Percentiles rank a stretch among this genome's conserved stretches.
Evolutionary conservation across 306 rosid species (phyloP).

Genomic region (Amphicarpaea edgeworthii): DNA sequence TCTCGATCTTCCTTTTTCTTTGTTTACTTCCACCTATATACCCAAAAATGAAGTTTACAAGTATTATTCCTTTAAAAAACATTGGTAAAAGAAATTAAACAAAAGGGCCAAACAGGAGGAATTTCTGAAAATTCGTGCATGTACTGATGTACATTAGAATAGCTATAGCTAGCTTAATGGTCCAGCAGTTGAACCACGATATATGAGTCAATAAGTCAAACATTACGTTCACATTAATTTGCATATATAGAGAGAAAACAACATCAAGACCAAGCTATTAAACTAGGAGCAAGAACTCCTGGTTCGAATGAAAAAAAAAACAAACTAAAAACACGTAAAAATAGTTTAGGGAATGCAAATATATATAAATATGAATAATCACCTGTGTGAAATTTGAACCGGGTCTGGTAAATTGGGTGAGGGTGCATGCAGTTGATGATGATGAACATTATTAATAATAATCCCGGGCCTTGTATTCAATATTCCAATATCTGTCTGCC

Average conservation of each 20-base stretch:
- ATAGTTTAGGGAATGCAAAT: not conserved
- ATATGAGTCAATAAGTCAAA: conserved; percentile 13
- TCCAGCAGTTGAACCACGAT: conserved; percentile 6
- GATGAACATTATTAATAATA: conserved; percentile 42
- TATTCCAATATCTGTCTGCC: conserved; percentile 58
- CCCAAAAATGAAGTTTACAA: not conserved
- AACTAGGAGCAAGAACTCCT: not conserved
- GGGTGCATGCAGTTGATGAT: conserved; percentile 52
- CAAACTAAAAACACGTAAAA: not conserved
- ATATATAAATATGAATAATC: not conserved
- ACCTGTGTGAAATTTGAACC: conserved; percentile 54
- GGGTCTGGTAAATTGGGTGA: conserved; percentile 46
- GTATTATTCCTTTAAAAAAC: not conserved
- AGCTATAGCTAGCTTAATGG: conserved; percentile 9
- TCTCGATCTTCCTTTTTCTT: not conserved
- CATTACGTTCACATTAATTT: conserved; percentile 32
- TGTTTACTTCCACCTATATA: not conserved
- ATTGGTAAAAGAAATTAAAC: conserved; percentile 11
- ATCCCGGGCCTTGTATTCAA: conserved; percentile 55
- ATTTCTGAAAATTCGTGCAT: conserved; percentile 49
- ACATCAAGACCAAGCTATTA: not conserved
- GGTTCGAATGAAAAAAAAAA: not conserved
- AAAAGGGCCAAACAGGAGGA: conserved; percentile 23
- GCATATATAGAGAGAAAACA: conserved; percentile 7
- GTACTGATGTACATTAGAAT: conserved; percentile 17